A percentile compares a stretch with the other conserved stretches of the same genome.
phyloP scores from a whole-genome alignment of 1,284 basidiomycete species.

The Leccinum huronense region DNA sequence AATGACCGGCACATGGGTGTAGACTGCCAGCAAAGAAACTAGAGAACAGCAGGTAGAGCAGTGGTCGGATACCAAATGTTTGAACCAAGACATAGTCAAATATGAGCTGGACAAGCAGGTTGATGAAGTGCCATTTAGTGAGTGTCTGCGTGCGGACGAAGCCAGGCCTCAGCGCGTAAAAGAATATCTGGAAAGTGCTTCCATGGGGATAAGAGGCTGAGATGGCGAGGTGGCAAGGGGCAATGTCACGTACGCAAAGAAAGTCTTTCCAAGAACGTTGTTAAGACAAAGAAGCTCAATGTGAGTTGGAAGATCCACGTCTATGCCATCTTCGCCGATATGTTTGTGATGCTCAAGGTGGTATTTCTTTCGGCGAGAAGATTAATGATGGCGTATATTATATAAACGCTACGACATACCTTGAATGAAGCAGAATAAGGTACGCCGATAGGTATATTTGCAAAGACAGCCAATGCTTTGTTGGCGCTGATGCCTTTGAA shows the following conservation, averaged over 20 bases:
- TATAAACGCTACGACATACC: slow-evolving; percentile 41
- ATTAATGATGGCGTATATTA: slow-evolving; percentile 3
- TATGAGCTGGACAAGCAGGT: slow-evolving; percentile 66
- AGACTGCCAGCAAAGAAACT: slow-evolving; percentile 95
- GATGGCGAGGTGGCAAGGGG: not conserved
- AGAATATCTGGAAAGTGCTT: slow-evolving; percentile 96
- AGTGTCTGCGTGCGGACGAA: slow-evolving; percentile 84
- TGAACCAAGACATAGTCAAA: slow-evolving; percentile 73
- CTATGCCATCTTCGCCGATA: slow-evolving; percentile 93
- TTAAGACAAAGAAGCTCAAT: slow-evolving; percentile 85
- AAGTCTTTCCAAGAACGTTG: slow-evolving; percentile 96
- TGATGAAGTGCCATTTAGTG: slow-evolving; percentile 84
- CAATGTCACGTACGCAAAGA: slow-evolving; percentile 75
- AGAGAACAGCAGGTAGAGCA: slow-evolving; percentile 83
- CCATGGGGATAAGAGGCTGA: slow-evolving; percentile 1
- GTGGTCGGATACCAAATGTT: slow-evolving; percentile 58
- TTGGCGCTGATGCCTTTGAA: slow-evolving; percentile 85
- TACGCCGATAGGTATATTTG: slow-evolving; percentile 91
- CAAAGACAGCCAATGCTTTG: slow-evolving; percentile 84
- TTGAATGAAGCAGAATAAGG: slow-evolving; percentile 98
- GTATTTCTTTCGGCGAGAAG: slow-evolving; percentile 56
- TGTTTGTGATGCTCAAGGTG: slow-evolving; percentile 96
- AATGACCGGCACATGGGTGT: slow-evolving; percentile 96
- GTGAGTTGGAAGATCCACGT: slow-evolving; percentile 89
- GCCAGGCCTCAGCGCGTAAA: slow-evolving; percentile 96